Base-by-base conservation (phyloP, 306 rosid species). In the Prinsepia uniflora region DNA sequence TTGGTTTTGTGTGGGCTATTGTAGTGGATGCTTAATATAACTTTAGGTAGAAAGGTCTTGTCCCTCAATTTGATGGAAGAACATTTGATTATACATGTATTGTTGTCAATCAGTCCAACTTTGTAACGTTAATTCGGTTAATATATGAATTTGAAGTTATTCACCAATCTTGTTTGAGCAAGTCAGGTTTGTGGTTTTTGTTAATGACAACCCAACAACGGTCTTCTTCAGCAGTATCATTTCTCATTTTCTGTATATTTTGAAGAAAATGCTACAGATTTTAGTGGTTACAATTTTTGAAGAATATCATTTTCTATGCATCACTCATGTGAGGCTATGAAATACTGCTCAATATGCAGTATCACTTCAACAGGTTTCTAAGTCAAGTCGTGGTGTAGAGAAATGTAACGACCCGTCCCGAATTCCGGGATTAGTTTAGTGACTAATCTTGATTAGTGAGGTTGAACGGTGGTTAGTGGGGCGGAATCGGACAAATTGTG, bases 1-100 rank as follows among this genome's bases (percentile, higher is more conserved):
- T 78, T 87, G 82, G 84, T 94, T 68, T 78, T 94, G 81, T 85
- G 92, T 30, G 96, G 99, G 96, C 90, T 45, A 87, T 94, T 73
- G 96, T 92, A 50, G 83, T 94, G 82, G 99, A 91, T 78, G 96
- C 91, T 76, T 92, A 94, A 70, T 81, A 67, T 76, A 94, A 81
- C 76, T 79, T 94, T 86, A 89, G 96, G 97, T 91, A 79, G 63
- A 65, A 43, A 63, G 39, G 75, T 66, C 77, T 76, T 9, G 70
- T 83, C 30, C 49, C 95, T 43, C 88, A 81, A 39, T 73, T 76
- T 77, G 75, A 79, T 42, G 67, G 80, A 75, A 68, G 81, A 70
- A 87, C 80, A 78, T 82, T 88, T 73, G 81, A 80, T 76, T 94
- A 94, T 81, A 89, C 96, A 62, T 97, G 98, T 90, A 68, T 74